Evolutionary conservation across 2,329 filamentous ascomycete species (phyloP), one percentile per base, ranked within the genome.

Genomic region (Trichocomaceae sp.): DNA sequence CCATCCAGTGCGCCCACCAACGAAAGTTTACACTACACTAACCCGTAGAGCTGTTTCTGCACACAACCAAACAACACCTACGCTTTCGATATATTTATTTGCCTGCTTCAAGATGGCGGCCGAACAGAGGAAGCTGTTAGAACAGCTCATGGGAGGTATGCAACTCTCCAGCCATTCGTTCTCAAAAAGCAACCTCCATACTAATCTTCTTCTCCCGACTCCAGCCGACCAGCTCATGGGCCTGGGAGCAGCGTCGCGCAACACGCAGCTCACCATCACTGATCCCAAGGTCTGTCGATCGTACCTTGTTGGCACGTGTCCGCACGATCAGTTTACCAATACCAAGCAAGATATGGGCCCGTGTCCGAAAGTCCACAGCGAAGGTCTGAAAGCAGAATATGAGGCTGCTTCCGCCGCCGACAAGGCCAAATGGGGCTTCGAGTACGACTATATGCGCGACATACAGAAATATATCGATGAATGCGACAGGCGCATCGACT

Each of bases 311-410:
- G 93, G 93, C 64, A 95, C 89, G 57, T 99, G 93, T 72, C 93
- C 93, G 0, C 92, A 97, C 78, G 93, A 99, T 70, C 89, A 99
- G 67, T 99, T 99, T 81, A 99, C 92, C 61, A 99, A 99, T 76
- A 99, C 93, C 46, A 97, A 96, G 77, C 91, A 97, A 79, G 93
- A 99, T 70, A 82, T 97, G 33, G 93, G 93, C 2, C 82, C 84
- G 0, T 99, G 93, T 68, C 83, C 88, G 49, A 93, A 92, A 69
- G 82, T 92, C 23, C 93, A 99, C 75, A 88, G 84, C 48, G 91
- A 96, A 69, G 83, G 84, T 12, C 80, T 97, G 61, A 96, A 96
- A 73, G 78, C 85, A 47, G 91, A 99, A 70, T 99, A 93, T 72
- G 87, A 95, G 63, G 79, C 76, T 1, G 83, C 93, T 0, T 76